Evolutionary conservation across 345 rosid genomes (phyloP), one percentile per base, ranked within the genome.

Genomic region (Garcia nutans): DNA sequence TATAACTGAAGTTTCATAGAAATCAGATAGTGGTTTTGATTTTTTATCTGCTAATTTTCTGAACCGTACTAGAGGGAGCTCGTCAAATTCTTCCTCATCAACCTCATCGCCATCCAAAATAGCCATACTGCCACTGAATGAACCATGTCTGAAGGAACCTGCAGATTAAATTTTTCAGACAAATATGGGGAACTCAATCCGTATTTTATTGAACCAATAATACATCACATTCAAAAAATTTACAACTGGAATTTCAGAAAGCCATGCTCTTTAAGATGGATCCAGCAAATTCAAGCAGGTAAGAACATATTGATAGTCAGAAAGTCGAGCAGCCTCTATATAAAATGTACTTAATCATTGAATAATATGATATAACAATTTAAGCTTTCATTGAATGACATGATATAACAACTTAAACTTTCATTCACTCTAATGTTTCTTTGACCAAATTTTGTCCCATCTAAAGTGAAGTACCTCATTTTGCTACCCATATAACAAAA

Each of bases 141-240:
- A 66, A 22, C 79, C 76, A 60, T 80, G 74, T 77, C 64, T 44
- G 20, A 67, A 68, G 47, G 31, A 60, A 61, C 74, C 77, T 73
- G 68, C 6, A 8, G 26, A 68, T 73, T 19, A 26, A 37, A 49
- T 10, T 12, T 19, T 58, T 16, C 59, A 33, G 49, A 58, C 63
- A 59, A n/a, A 49, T 12, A 19, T 50, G 49, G 70, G 2, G 2
- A 9, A 13, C 5, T 52, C n/a, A 49, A 66, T 66, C 28, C 63
- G 23, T 59, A 22, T 23, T 59, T 59, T 28, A 59, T 57, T n/a
- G 22, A n/a, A 57, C 8, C n/a, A 26, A 57, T 57, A 20, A 57
- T 57, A 57, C 24, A n/a, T 57, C 54, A 49, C 12, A 49, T 2
- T 17, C 57, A 54, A 1, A 15, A 1, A 54, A 54, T 2, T 54